Conservation (phyloP, 1,284 basidiomycete genomes). For the Austroboletus olivaceoglutinosus region DNA sequence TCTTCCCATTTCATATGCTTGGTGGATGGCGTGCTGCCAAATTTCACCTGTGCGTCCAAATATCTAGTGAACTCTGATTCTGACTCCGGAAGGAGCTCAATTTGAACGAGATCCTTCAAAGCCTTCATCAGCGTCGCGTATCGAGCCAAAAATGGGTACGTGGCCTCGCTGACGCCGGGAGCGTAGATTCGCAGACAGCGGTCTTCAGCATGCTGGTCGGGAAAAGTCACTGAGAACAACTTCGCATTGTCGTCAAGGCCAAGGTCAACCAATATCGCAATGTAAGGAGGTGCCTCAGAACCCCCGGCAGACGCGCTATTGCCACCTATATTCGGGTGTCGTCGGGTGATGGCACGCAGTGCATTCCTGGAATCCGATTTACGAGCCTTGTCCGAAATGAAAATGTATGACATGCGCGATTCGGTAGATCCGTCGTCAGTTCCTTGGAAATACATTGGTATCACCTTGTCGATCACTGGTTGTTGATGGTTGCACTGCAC, state of each 20-base stretch:
- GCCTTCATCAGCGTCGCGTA: not conserved
- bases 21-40: not conserved
- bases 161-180: not conserved
- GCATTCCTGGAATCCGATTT: not conserved
- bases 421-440: too few species aligned
- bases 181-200: constrained; percentile 9
- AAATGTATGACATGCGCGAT: constrained; percentile 6
- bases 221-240: not conserved
- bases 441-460: constrained; percentile 11
- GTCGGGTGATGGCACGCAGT: not conserved
- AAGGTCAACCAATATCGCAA: constrained; percentile 14
- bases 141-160: constrained; percentile 2
- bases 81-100: not conserved
- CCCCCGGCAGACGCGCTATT: too few species aligned
- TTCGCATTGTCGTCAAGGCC: not conserved
- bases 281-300: not conserved
- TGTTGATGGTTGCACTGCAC: constrained; percentile 13
- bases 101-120: not conserved
- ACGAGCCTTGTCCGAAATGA: constrained; percentile 10
- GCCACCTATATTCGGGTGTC: not conserved
- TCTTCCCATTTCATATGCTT: constrained; percentile 10
- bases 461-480: constrained; percentile 7
- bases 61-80: not conserved
- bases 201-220: not conserved
- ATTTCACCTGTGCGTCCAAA: constrained; percentile 2